A percentile compares a stretch with the other conserved stretches of the same genome.
These are phyloP conservation scores for Phallus indusiatus DNA, from an alignment of 768 basidiomycete genomes.

Conservation along the genomic window DNA sequence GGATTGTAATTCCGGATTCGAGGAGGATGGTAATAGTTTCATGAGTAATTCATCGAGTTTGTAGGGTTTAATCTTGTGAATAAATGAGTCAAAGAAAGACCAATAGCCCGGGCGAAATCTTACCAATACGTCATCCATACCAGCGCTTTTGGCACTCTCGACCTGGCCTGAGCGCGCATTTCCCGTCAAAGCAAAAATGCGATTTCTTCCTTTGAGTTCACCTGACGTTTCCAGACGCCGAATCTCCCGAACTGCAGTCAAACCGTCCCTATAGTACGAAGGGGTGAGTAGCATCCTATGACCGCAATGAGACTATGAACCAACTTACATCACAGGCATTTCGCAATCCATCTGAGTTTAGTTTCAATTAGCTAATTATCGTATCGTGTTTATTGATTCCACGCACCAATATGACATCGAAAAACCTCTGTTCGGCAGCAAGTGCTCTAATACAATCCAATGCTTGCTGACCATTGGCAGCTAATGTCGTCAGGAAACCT, in stretches of 20 bases:
- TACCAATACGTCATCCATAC: constrained; percentile 21
- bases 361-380: background rate
- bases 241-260: constrained; percentile 16
- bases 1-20: background rate
- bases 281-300: background rate
- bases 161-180: constrained; percentile 19
- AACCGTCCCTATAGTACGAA: constrained; percentile 13
- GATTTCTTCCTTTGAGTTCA: constrained; percentile 9
- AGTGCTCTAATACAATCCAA: constrained; percentile 13
- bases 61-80: constrained; percentile 18
- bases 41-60: constrained; percentile 16
- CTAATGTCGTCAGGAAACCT: constrained; percentile 14
- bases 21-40: constrained; percentile 6
- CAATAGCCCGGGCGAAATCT: background rate
- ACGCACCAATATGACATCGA: constrained; percentile 16
- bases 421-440: background rate
- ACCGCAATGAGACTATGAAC: background rate
- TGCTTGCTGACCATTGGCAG: constrained; percentile 18
- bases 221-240: constrained; percentile 16
- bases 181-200: constrained; percentile 19
- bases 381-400: background rate
- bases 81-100: background rate
- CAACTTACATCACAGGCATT: constrained; percentile 18
- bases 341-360: constrained; percentile 18
- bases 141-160: constrained; percentile 15